Evolutionary conservation across 179 eudicot species (phyloP).

Genomic region (Drosera spatulata): DNA sequence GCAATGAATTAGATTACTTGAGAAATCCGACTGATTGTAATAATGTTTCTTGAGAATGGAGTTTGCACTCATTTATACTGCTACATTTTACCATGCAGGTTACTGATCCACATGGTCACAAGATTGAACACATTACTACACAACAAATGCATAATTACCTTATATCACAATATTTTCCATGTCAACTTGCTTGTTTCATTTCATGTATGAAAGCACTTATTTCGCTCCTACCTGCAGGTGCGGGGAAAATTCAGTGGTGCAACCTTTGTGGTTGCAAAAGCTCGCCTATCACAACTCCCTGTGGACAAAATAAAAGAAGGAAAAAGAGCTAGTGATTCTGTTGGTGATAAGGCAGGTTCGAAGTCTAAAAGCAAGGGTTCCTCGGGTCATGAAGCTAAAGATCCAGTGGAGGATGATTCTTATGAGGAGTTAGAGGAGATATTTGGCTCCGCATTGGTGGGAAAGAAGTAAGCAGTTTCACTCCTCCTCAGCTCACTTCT

Average conservation of each 20-base stretch:
- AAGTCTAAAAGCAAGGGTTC: conserved; percentile 59
- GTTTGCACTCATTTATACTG: too few species aligned
- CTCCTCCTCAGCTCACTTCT: background rate
- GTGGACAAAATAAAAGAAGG: conserved; percentile 64
- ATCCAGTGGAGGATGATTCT: conserved; percentile 32
- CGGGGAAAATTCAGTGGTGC: conserved; percentile 60
- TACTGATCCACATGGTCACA: too few species aligned
- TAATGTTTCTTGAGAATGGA: too few species aligned
- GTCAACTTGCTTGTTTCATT: background rate
- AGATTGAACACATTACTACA: too few species aligned
- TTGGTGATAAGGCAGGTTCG: conserved; percentile 26
- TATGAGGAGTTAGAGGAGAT: conserved; percentile 65
- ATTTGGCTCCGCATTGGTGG: conserved; percentile 67
- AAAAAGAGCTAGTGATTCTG: conserved; percentile 41
- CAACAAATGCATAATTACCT: too few species aligned
- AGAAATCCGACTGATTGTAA: too few species aligned
- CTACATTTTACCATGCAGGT: too few species aligned
- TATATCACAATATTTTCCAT: too few species aligned
- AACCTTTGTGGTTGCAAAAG: conserved; percentile 66
- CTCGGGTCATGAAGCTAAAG: conserved; percentile 47
- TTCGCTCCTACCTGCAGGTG: conserved; percentile 31
- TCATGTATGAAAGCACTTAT: background rate
- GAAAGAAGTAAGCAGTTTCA: conserved; percentile 52
- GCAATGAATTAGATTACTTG: too few species aligned
- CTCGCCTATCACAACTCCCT: conserved; percentile 84